phyloP scores from a whole-genome alignment of 306 rosid genomes.

The Argentina anserina region DNA sequence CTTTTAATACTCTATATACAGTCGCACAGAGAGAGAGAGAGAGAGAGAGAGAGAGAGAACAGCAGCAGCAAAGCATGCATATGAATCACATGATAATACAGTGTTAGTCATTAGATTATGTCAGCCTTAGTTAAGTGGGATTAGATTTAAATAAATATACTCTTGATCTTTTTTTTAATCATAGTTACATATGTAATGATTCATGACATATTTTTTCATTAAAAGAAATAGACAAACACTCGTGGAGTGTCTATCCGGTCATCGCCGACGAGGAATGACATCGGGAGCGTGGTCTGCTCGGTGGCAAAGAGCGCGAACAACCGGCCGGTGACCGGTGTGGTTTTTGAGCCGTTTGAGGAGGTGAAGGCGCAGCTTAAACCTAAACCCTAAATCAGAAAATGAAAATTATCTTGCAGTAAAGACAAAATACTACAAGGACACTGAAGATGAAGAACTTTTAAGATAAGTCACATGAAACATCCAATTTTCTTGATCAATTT shows the following conservation, averaged over 20 bases:
- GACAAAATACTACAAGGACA: background rate
- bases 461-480: background rate
- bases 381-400: background rate
- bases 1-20: background rate
- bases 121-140: too few relatives aligned
- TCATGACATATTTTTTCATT: too few relatives aligned
- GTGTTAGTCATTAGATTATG: too few relatives aligned
- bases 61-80: too few relatives aligned
- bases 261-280: conserved; percentile 24
- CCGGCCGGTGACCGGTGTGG: conserved; percentile 62
- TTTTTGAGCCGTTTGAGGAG: conserved; percentile 92
- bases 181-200: too few relatives aligned
- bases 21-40: too few relatives aligned
- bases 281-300: conserved; percentile 37
- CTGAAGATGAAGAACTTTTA: background rate
- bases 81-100: too few relatives aligned
- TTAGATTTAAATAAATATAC: too few relatives aligned
- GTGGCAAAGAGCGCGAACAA: conserved; percentile 38
- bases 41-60: too few relatives aligned
- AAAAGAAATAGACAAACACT: too few relatives aligned
- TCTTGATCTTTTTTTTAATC: too few relatives aligned
- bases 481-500: background rate
- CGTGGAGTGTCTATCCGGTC: conserved; percentile 28
- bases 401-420: background rate
- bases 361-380: conserved; percentile 92